Conservation (phyloP, 192 early-diverging fungal genomes). For the Coemansia sp. region DNA sequence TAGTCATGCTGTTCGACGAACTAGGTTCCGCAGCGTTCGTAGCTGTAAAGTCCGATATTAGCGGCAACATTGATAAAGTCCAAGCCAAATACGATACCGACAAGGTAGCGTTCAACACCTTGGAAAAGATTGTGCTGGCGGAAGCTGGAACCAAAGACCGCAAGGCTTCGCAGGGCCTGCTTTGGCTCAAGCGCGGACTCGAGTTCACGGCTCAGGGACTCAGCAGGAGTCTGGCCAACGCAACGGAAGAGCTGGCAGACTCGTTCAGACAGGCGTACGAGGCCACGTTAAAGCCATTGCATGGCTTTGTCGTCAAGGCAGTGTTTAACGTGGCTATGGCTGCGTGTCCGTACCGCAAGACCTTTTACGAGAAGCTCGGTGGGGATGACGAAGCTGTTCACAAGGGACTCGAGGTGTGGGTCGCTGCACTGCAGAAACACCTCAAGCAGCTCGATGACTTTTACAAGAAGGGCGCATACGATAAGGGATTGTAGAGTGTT, state of each 20-base stretch:
- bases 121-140: slow-evolving; percentile 77
- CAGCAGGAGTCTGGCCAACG: slow-evolving; percentile 61
- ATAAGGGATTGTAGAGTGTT: slow-evolving; percentile 50
- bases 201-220: slow-evolving; percentile 78
- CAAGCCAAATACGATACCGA: slow-evolving; percentile 70
- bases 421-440: slow-evolving; percentile 73
- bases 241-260: slow-evolving; percentile 64
- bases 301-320: slow-evolving; percentile 69
- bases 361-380: slow-evolving; percentile 88
- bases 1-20: slow-evolving; percentile 68
- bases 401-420: slow-evolving; percentile 70
- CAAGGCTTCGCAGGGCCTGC: slow-evolving; percentile 85
- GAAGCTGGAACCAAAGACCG: slow-evolving; percentile 83
- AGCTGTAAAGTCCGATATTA: slow-evolving; percentile 92
- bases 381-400: slow-evolving; percentile 62
- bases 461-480: slow-evolving; percentile 58
- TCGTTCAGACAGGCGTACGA: slow-evolving; percentile 80
- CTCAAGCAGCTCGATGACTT: slow-evolving; percentile 67
- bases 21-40: slow-evolving; percentile 76
- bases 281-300: slow-evolving; percentile 70
- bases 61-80: slow-evolving; percentile 84
- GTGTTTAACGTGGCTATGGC: slow-evolving; percentile 81
- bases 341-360: slow-evolving; percentile 86
- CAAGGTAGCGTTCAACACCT: slow-evolving; percentile 72
- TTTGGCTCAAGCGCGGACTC: slow-evolving; percentile 91